phyloP scores from a whole-genome alignment of 495 filamentous ascomycete species.

The Neurospora sp. region DNA sequence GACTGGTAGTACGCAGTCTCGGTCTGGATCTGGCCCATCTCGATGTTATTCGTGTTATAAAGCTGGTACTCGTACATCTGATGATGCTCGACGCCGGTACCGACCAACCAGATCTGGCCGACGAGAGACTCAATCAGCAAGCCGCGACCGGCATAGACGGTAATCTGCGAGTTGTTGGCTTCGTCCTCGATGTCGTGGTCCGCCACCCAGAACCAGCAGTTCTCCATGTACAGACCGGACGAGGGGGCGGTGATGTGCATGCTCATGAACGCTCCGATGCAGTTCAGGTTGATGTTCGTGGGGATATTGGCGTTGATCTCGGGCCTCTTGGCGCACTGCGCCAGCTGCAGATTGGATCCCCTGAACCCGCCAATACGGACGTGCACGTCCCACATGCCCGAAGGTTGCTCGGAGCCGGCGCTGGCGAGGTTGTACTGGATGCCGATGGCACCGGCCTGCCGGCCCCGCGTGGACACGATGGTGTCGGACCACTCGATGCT shows the following conservation, averaged over 20 bases:
- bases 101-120: conserved; percentile 49
- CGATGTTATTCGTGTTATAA: conserved; percentile 50
- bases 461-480: conserved; percentile 45
- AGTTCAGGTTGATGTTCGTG: conserved; percentile 37
- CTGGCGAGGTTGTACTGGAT: conserved; percentile 25
- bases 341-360: conserved; percentile 53
- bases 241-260: conserved; percentile 56
- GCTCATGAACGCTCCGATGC: conserved; percentile 57
- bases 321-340: conserved; percentile 56
- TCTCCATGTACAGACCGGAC: conserved; percentile 51
- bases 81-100: conserved; percentile 55
- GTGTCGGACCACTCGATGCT: conserved; percentile 72
- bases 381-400: conserved; percentile 24
- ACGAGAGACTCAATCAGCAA: conserved; percentile 46
- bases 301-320: conserved; percentile 28
- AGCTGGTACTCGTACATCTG: conserved; percentile 74
- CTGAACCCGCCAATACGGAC: conserved; percentile 39
- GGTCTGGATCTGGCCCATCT: conserved; percentile 66
- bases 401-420: conserved; percentile 5
- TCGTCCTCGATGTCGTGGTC: conserved; percentile 65
- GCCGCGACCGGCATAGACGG: conserved; percentile 59
- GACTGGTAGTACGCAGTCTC: conserved; percentile 60
- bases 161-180: conserved; percentile 51
- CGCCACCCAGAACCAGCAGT: conserved; percentile 59
- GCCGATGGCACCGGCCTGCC: conserved; percentile 19